Evolutionary conservation across 1,284 basidiomycete genomes (phyloP).

Genomic region (Ceratobasidium sp.): DNA sequence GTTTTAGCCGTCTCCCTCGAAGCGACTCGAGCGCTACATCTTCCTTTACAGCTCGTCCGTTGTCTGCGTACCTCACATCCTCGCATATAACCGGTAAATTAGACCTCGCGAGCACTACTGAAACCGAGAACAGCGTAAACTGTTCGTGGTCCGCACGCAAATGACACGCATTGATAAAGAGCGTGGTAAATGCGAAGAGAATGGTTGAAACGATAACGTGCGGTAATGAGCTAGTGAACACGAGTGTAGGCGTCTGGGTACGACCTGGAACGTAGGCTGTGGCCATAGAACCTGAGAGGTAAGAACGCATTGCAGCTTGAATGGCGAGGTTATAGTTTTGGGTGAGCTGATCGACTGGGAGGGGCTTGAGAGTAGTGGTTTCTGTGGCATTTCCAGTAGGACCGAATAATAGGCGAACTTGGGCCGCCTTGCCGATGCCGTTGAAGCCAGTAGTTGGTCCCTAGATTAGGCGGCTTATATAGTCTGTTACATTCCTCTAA

Average conservation of each 20-base stretch:
- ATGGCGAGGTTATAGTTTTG: conserved; percentile 27
- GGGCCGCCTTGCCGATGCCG: conserved; percentile 15
- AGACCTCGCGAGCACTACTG: conserved; percentile 25
- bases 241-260: conserved; percentile 19
- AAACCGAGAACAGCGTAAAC: conserved; percentile 38
- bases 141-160: conserved; percentile 29
- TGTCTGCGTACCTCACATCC: conserved; percentile 25
- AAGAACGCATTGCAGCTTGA: conserved; percentile 42
- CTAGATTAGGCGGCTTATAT: neutral
- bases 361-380: conserved; percentile 8
- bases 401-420: conserved; percentile 34
- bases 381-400: conserved; percentile 15
- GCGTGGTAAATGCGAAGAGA: conserved; percentile 23
- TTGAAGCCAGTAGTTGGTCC: neutral
- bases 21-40: conserved; percentile 22
- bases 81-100: conserved; percentile 33
- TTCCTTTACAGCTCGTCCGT: neutral
- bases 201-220: conserved; percentile 36
- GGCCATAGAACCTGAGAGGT: conserved; percentile 25
- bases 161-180: conserved; percentile 36
- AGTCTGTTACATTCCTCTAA: no score
- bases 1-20: neutral
- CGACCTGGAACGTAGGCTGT: conserved; percentile 35
- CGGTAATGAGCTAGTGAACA: conserved; percentile 36
- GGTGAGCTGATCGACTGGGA: conserved; percentile 20